Percentiles rank a stretch among this genome's conserved stretches.
phyloP scores from a whole-genome alignment of 2,329 filamentous ascomycete species.

The Fusarium buharicum region DNA sequence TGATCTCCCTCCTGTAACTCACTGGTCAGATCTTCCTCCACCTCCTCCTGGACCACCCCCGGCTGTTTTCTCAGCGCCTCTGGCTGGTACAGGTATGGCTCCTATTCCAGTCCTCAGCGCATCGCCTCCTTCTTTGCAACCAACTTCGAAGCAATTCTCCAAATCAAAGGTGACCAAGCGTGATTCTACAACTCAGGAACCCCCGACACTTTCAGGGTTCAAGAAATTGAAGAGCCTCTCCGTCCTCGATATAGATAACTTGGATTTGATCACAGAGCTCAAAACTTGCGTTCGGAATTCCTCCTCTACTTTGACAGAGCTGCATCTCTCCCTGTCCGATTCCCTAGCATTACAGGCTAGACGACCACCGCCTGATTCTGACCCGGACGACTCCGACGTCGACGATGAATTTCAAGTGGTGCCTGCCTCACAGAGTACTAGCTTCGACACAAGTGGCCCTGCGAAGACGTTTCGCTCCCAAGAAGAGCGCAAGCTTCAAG shows the following conservation, averaged over 20 bases:
- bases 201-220: slow-evolving; percentile 67
- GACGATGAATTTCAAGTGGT: slow-evolving; percentile 65
- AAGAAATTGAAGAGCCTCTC: slow-evolving; percentile 63
- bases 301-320: slow-evolving; percentile 62
- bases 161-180: slow-evolving; percentile 52
- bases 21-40: slow-evolving; percentile 46
- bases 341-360: slow-evolving; percentile 57
- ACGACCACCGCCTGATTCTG: slow-evolving; percentile 51
- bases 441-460: slow-evolving; percentile 54
- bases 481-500: slow-evolving; percentile 66
- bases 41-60: slow-evolving; percentile 37
- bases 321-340: slow-evolving; percentile 69
- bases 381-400: slow-evolving; percentile 62
- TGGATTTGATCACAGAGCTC: slow-evolving; percentile 67
- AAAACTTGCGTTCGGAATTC: slow-evolving; percentile 66
- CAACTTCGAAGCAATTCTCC: slow-evolving; percentile 50
- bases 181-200: slow-evolving; percentile 49
- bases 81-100: slow-evolving; percentile 13
- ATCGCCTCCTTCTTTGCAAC: slow-evolving; percentile 47
- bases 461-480: slow-evolving; percentile 60
- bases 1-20: slow-evolving; percentile 46
- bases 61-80: slow-evolving; percentile 33
- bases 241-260: slow-evolving; percentile 69
- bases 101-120: slow-evolving; percentile 36
- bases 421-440: slow-evolving; percentile 47